Base-by-base conservation (phyloP, 768 basidiomycete species). In the Mycena vitilis region DNA sequence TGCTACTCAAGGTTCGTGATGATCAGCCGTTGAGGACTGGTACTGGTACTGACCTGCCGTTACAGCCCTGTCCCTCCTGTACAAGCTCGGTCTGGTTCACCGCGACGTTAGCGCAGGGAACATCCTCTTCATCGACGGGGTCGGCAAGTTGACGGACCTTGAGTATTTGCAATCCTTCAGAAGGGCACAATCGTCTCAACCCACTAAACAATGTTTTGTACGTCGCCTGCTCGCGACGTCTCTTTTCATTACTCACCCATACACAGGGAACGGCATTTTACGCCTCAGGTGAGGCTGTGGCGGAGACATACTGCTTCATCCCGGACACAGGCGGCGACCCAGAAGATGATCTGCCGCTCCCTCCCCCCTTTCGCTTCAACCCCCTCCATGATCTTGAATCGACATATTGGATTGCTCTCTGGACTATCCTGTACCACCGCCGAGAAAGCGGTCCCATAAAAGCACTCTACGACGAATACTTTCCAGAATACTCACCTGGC, bases 1-100 rank as follows among this genome's bases (percentile, higher is more conserved):
- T 53, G 48, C 60, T 23, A 62, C 60, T 22, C 60, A 49, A 2
- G 60, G 60, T 62, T 22, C 20, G 48, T 38, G 20, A 30, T 48
- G 12, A 7, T 34, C 12, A 25, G 23, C 48, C 11, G 20, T n/a
- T n/a, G n/a, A n/a, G n/a, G 40, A n/a, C n/a, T n/a, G n/a, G n/a
- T n/a, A 25, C 30, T n/a, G 16, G 9, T 2, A 48, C 22, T 48
- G 23, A n/a, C n/a, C 22, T 4, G 38, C 12, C 45, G 4, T 37
- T 34, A 6, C 34, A 60, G 58, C 58, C 11, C 44, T 60, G 9
- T 20, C 22, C 2, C 58, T 60, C 34, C 58, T 60, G 13, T 20
- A 60, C 20, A 42, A 34, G 10, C 58, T 60, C 30, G 58, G 58
- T 40, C 40, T 58, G 5, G 38, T 58, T 5, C n/a, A n/a, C n/a